Conservation (phyloP, 805 yeast species). For the Kregervanrija pseudodelftensis region DNA sequence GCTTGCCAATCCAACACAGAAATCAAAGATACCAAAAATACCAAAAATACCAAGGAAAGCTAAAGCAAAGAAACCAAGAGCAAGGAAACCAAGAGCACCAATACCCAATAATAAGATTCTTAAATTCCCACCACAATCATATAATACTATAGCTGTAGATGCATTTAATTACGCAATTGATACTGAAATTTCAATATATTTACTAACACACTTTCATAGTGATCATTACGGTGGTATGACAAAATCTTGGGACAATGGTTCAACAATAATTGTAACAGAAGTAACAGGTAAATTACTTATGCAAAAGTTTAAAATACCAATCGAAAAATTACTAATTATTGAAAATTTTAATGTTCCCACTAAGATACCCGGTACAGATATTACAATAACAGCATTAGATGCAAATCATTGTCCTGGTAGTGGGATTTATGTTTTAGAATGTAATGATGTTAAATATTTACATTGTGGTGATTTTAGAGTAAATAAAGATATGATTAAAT, state of each 20-base stretch:
- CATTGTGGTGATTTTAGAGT: slow-evolving; percentile 96
- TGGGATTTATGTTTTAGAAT: slow-evolving; percentile 65
- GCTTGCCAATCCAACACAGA: too few relatives aligned
- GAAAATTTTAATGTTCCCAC: slow-evolving; percentile 33
- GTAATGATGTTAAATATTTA: slow-evolving; percentile 35
- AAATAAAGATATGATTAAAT: slow-evolving; percentile 39
- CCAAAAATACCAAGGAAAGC: slow-evolving; percentile 10
- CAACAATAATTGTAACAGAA: slow-evolving; percentile 59
- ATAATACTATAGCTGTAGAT: slow-evolving; percentile 47
- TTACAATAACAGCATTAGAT: slow-evolving; percentile 56
- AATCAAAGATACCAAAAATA: background rate
- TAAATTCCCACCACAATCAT: slow-evolving; percentile 26
- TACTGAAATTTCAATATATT: slow-evolving; percentile 42
- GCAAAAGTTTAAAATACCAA: slow-evolving; percentile 47
- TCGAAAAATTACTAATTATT: slow-evolving; percentile 29
- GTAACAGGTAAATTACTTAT: slow-evolving; percentile 57
- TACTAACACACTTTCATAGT: slow-evolving; percentile 80
- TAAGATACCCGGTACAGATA: slow-evolving; percentile 33
- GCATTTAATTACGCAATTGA: slow-evolving; percentile 51
- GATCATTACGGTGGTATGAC: slow-evolving; percentile 90
- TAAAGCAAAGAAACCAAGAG: slow-evolving; percentile 12
- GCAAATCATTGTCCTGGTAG: slow-evolving; percentile 99
- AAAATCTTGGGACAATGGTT: slow-evolving; percentile 67
- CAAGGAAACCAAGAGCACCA: slow-evolving; percentile 19
- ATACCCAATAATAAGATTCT: slow-evolving; percentile 53